phyloP scores from a whole-genome alignment of 331 rosid genomes.

The Stylosanthes scabra region DNA sequence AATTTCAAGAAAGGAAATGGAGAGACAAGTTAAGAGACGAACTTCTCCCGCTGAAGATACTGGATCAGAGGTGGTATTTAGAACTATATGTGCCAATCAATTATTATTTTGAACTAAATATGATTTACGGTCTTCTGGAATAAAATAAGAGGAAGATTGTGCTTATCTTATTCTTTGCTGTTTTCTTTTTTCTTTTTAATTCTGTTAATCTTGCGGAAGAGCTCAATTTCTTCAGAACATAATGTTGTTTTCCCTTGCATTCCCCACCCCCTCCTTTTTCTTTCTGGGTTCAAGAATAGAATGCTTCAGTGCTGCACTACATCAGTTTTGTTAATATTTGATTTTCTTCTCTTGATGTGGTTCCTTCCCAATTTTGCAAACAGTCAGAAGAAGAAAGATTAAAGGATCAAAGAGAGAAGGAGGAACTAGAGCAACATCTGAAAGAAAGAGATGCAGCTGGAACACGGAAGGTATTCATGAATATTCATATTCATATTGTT shows the following conservation, averaged over 20 bases:
- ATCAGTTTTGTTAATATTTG: conserved; percentile 24
- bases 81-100: background rate
- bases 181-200: no score
- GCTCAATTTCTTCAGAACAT: no score
- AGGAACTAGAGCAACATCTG: conserved; percentile 78
- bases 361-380: conserved; percentile 34
- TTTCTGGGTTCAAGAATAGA: no score
- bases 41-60: conserved; percentile 60
- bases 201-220: no score
- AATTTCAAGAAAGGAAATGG: conserved; percentile 54
- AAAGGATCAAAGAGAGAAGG: conserved; percentile 93
- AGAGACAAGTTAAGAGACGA: conserved; percentile 67
- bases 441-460: conserved; percentile 83
- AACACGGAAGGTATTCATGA: conserved; percentile 73
- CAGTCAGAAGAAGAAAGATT: conserved; percentile 92
- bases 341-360: conserved; percentile 7
- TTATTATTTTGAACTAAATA: conserved; percentile 2
- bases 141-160: background rate
- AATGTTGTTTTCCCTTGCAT: no score
- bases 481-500: background rate
- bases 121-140: background rate
- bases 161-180: conserved; percentile 2
- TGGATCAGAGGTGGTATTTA: conserved; percentile 63
- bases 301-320: background rate
- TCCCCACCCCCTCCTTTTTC: no score